Conservation (phyloP, 2,329 filamentous ascomycete genomes). For the Dactylella cylindrospora region DNA sequence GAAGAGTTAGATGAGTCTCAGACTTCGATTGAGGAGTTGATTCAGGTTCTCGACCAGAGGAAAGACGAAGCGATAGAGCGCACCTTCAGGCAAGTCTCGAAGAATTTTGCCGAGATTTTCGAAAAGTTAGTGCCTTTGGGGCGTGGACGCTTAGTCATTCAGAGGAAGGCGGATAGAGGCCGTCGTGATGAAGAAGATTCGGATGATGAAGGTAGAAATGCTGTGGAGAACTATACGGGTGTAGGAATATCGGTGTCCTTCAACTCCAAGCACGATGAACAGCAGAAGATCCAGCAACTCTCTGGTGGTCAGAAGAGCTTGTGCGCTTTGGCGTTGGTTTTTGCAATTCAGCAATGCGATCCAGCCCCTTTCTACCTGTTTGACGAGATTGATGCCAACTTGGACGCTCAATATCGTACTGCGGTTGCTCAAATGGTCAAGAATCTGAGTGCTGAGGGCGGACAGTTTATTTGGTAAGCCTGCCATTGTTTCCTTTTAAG, state of each 20-base stretch:
- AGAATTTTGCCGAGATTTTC: constrained; percentile 89
- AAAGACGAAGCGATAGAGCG: constrained; percentile 98
- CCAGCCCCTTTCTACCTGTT: constrained; percentile 98
- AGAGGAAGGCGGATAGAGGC: constrained; percentile 72
- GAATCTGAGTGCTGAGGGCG: constrained; percentile 63
- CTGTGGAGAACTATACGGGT: constrained; percentile 90
- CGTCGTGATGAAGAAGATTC: constrained; percentile 67
- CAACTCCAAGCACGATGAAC: constrained; percentile 97
- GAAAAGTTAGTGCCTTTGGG: constrained; percentile 93
- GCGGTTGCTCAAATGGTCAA: constrained; percentile 88
- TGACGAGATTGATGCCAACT: constrained; percentile 96
- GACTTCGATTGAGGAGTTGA: constrained; percentile 84
- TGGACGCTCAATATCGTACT: constrained; percentile 93
- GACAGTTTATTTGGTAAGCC: constrained; percentile 71
- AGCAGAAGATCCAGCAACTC: constrained; percentile 95
- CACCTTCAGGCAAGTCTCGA: constrained; percentile 96
- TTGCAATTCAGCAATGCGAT: constrained; percentile 97
- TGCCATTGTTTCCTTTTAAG: background rate
- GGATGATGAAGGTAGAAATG: constrained; percentile 59
- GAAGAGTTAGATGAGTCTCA: constrained; percentile 85
- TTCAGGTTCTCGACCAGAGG: constrained; percentile 85
- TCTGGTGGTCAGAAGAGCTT: constrained; percentile 96
- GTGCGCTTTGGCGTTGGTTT: constrained; percentile 89
- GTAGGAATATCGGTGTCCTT: constrained; percentile 97
- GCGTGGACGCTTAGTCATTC: constrained; percentile 86